These are phyloP conservation scores for Yamadazyma songkhlaensis DNA, from an alignment of 1,139 yeast genomes.

Conservation along the genomic window DNA sequence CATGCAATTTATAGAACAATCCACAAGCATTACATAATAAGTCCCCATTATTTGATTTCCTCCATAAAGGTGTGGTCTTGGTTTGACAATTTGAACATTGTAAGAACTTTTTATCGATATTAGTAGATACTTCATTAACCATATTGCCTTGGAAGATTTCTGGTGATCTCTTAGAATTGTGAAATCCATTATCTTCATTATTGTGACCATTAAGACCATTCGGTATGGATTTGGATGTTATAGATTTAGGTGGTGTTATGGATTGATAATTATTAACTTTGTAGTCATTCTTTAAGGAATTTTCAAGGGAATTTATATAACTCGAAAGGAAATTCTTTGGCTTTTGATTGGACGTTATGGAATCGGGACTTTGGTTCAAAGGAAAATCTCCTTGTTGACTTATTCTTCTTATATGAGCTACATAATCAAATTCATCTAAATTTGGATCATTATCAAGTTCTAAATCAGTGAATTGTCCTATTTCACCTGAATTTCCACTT, in stretches of 20 bases:
- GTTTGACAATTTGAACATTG: slow-evolving; percentile 48
- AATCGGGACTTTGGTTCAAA: slow-evolving; percentile 7
- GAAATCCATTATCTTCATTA: background rate
- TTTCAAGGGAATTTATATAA: slow-evolving; percentile 40
- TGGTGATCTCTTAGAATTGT: no score
- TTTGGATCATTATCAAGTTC: slow-evolving; percentile 20
- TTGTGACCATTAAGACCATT: background rate
- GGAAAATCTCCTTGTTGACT: slow-evolving; percentile 36
- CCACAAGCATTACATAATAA: slow-evolving; percentile 50
- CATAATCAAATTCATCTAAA: slow-evolving; percentile 46
- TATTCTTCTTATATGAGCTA: slow-evolving; percentile 44
- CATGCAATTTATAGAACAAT: slow-evolving; percentile 44
- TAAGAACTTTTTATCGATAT: slow-evolving; percentile 20
- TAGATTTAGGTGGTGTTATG: slow-evolving; percentile 19
- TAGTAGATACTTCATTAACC: background rate
- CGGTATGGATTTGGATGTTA: slow-evolving; percentile 10
- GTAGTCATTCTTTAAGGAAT: slow-evolving; percentile 30
- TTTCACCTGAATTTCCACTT: background rate
- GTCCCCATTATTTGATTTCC: slow-evolving; percentile 44
- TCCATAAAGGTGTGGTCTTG: slow-evolving; percentile 47
- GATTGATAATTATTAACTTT: slow-evolving; percentile 14
- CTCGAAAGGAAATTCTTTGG: slow-evolving; percentile 23
- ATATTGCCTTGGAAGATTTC: no score
- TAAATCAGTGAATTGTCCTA: background rate
- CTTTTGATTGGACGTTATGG: slow-evolving; percentile 2